These are phyloP conservation scores for Kokia cookei DNA, from an alignment of 441 rosid species.

Conservation along the genomic window DNA sequence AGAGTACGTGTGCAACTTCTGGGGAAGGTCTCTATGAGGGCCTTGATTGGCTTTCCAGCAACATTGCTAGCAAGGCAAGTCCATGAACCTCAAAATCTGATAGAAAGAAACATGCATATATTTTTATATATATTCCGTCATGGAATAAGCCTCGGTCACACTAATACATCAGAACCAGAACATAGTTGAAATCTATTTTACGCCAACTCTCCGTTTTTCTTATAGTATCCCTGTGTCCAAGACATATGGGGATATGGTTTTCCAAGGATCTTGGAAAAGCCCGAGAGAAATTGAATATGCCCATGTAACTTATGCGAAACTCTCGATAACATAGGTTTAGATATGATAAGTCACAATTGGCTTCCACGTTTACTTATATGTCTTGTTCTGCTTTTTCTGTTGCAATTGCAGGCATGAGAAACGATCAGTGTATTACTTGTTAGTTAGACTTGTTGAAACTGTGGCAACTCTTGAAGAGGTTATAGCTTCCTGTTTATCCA, in stretches of 20 bases:
- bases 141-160: not conserved
- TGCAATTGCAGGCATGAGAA: constrained; percentile 19
- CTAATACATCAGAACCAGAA: not conserved
- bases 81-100: not conserved
- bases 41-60: constrained; percentile 56
- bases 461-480: constrained; percentile 4
- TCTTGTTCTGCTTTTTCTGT: not conserved
- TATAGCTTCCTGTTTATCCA: not conserved
- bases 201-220: not conserved
- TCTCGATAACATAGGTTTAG: not conserved
- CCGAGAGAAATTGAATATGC: too few relatives aligned
- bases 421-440: not conserved
- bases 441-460: not conserved
- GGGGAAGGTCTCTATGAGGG: constrained; percentile 60
- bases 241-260: not conserved
- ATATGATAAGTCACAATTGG: not conserved
- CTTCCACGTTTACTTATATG: not conserved
- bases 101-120: not conserved
- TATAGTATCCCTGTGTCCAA: not conserved
- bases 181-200: not conserved
- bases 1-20: constrained; percentile 52
- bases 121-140: too few relatives aligned
- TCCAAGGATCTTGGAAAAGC: too few relatives aligned
- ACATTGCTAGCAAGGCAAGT: constrained; percentile 31
- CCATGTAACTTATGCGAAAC: too few relatives aligned